phyloP scores from a whole-genome alignment of 352 stramenopile genomes.

The Phytophthora syringae region DNA sequence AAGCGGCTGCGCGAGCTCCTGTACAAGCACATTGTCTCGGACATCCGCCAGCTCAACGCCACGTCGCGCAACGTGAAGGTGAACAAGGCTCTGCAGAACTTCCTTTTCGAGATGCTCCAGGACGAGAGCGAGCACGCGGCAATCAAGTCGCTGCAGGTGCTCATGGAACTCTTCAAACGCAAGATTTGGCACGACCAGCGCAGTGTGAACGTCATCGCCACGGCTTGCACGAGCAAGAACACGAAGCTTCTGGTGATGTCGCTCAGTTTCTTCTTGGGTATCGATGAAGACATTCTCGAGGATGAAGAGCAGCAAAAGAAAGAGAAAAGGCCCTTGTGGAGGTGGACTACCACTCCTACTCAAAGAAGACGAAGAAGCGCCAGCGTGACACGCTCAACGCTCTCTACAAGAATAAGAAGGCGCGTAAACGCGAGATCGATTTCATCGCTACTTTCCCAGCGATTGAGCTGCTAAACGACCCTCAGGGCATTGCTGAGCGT shows the following conservation, averaged over 20 bases:
- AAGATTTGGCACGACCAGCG: constrained; percentile 97
- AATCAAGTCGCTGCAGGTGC: constrained; percentile 92
- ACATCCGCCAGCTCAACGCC: constrained; percentile 89
- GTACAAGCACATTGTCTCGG: constrained; percentile 96
- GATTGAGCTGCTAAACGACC: constrained; percentile 98
- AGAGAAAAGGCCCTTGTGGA: constrained; percentile 82
- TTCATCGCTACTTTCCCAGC: constrained; percentile 93
- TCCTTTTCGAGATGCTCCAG: constrained; percentile 95
- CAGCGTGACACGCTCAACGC: constrained; percentile 86
- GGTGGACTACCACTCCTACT: constrained; percentile 95
- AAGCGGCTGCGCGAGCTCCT: constrained; percentile 96
- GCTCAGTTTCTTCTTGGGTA: constrained; percentile 98
- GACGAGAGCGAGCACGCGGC: constrained; percentile 87
- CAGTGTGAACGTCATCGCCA: constrained; percentile 97
- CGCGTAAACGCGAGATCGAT: constrained; percentile 76
- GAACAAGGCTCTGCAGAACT: constrained; percentile 96
- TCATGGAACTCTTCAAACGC: constrained; percentile 96
- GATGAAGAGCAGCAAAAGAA: constrained; percentile 95
- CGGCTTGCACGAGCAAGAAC: constrained; percentile 89
- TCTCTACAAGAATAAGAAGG: constrained; percentile 92
- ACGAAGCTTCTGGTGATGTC: constrained; percentile 90
- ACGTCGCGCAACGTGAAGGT: constrained; percentile 96
- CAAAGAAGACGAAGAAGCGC: constrained; percentile 96
- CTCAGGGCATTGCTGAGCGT: constrained; percentile 94
- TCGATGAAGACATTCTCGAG: constrained; percentile 97